A percentile compares a stretch with the other conserved stretches of the same genome.
Evolutionary conservation across 805 yeast species (phyloP).

Genomic region (Metschnikowia drakensbergensis): DNA sequence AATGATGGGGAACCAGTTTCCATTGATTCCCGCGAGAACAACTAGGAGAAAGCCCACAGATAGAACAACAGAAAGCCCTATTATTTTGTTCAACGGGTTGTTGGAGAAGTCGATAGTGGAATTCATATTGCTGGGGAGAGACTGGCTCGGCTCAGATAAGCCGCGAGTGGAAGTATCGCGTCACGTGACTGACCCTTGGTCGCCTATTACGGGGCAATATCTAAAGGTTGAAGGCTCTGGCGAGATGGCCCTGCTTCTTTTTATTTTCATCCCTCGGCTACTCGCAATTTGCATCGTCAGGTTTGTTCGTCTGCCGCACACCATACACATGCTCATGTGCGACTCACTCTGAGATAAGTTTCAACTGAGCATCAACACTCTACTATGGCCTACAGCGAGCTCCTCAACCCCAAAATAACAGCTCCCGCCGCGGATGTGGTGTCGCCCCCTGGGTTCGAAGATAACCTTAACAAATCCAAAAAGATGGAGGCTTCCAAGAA

Average conservation of each 20-base stretch:
- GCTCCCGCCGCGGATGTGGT: slow-evolving; percentile 9
- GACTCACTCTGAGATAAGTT: background rate
- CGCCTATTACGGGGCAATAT: background rate
- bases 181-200: background rate
- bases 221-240: too few species aligned
- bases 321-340: background rate
- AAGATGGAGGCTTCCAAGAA: slow-evolving; percentile 10
- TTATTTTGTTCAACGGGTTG: slow-evolving; percentile 72
- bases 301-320: background rate
- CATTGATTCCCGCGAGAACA: slow-evolving; percentile 79
- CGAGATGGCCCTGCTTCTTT: too few species aligned
- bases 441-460: slow-evolving; percentile 22
- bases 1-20: slow-evolving; percentile 87
- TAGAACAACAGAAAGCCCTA: slow-evolving; percentile 68
- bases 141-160: background rate
- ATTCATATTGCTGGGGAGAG: slow-evolving; percentile 12
- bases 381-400: slow-evolving; percentile 13
- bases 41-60: slow-evolving; percentile 89
- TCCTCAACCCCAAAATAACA: slow-evolving; percentile 10
- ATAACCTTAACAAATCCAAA: background rate
- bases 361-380: background rate
- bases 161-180: background rate
- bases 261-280: too few species aligned
- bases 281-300: background rate
- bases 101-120: slow-evolving; percentile 14